These are phyloP conservation scores for Serendipita sp. DNA, from an alignment of 768 basidiomycete species.

Conservation along the genomic window DNA sequence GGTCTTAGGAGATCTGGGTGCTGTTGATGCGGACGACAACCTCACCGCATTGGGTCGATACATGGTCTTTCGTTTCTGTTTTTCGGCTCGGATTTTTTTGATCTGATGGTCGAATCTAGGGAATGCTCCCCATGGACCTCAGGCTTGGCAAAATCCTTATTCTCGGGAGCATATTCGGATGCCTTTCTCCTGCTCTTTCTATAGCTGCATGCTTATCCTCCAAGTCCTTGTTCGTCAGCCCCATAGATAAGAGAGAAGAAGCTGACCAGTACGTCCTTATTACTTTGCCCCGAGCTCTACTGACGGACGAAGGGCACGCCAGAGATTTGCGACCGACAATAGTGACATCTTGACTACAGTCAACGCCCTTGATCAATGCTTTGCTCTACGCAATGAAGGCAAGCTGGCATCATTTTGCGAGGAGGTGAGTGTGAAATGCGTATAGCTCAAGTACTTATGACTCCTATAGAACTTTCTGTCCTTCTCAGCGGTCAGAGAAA, in stretches of 20 bases:
- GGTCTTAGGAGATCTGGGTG: slow-evolving; percentile 61
- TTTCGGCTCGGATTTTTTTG: not conserved
- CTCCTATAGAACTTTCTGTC: slow-evolving; percentile 67
- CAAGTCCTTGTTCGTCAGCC: slow-evolving; percentile 71
- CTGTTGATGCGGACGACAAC: slow-evolving; percentile 43
- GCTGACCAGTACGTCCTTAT: slow-evolving; percentile 38
- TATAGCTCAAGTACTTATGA: not conserved
- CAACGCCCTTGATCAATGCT: slow-evolving; percentile 54
- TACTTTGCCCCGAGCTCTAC: not conserved
- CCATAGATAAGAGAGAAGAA: slow-evolving; percentile 72
- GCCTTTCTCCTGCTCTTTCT: slow-evolving; percentile 65
- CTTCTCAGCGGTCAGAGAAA: slow-evolving; percentile 51
- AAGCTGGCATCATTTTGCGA: slow-evolving; percentile 50
- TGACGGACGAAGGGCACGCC: slow-evolving; percentile 40
- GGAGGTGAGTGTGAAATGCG: slow-evolving; percentile 25
- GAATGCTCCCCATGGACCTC: slow-evolving; percentile 75
- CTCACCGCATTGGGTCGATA: slow-evolving; percentile 74
- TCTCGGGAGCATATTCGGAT: slow-evolving; percentile 66
- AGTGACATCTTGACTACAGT: slow-evolving; percentile 80
- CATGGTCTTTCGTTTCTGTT: slow-evolving; percentile 31
- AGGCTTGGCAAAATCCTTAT: slow-evolving; percentile 90
- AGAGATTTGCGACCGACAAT: slow-evolving; percentile 47
- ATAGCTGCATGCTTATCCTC: slow-evolving; percentile 72
- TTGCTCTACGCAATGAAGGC: slow-evolving; percentile 32
- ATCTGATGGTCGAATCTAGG: slow-evolving; percentile 26